Percentiles rank a stretch among this genome's conserved stretches.
Evolutionary conservation across 495 filamentous ascomycete species (phyloP).

Genomic region (Lentithecium fluviatile): DNA sequence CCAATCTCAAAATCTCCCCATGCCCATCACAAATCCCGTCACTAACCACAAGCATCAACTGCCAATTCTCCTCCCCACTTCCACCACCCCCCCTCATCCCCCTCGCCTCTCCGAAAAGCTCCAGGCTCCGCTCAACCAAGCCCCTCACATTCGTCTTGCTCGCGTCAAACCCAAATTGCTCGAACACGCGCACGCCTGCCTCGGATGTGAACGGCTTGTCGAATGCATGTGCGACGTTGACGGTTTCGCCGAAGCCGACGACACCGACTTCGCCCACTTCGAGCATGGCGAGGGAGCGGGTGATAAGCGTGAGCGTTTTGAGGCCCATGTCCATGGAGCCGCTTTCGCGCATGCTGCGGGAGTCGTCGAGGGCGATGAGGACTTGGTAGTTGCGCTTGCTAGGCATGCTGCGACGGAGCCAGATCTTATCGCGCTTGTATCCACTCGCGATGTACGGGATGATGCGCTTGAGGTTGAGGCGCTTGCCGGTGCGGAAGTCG

Average conservation of each 20-base stretch:
- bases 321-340: constrained; percentile 72
- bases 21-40: constrained; percentile 93
- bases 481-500: constrained; percentile 95
- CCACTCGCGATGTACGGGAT: constrained; percentile 96
- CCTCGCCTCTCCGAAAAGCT: constrained; percentile 75
- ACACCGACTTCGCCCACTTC: constrained; percentile 90
- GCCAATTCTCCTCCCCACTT: constrained; percentile 82
- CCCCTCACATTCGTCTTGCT: constrained; percentile 77
- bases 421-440: constrained; percentile 99
- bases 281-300: constrained; percentile 80
- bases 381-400: constrained; percentile 95
- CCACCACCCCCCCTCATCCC: constrained; percentile 55
- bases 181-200: constrained; percentile 75
- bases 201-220: constrained; percentile 79
- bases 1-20: constrained; percentile 73
- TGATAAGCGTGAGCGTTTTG: constrained; percentile 85
- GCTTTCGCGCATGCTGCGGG: constrained; percentile 82
- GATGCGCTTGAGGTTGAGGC: constrained; percentile 97
- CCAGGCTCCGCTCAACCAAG: constrained; percentile 72
- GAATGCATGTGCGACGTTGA: constrained; percentile 87
- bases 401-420: constrained; percentile 91
- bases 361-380: constrained; percentile 95
- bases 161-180: constrained; percentile 84
- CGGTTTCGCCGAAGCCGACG: constrained; percentile 81
- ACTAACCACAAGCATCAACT: constrained; percentile 86